Percentiles rank a stretch among this genome's conserved stretches.
Conservation (phyloP, 495 filamentous ascomycete species). For the Aspergillus conjunctus region DNA sequence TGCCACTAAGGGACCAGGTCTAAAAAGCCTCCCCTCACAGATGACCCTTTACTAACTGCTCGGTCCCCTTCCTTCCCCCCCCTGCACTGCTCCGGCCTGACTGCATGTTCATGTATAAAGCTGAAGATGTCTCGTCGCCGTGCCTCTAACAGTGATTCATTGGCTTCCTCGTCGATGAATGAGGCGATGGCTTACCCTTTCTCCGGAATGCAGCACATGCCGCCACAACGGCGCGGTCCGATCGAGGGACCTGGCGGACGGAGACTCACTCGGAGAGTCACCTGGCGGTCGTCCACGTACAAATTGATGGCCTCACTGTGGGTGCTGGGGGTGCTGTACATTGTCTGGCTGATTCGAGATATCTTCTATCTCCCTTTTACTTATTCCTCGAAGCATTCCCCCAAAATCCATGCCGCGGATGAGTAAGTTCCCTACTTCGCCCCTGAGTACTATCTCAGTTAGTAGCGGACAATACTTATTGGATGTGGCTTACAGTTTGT, state of each 20-base stretch:
- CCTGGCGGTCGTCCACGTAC: conserved; percentile 54
- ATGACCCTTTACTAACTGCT: conserved; percentile 24
- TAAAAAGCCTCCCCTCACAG: conserved; percentile 16
- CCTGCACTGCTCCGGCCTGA: conserved; percentile 12
- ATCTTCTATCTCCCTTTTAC: conserved; percentile 47
- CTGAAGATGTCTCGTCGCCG: conserved; percentile 47
- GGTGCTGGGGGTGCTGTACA: conserved; percentile 49
- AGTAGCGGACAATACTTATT: conserved; percentile 24
- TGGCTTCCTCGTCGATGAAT: conserved; percentile 35
- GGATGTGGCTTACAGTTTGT: conserved; percentile 35
- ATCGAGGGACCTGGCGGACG: conserved; percentile 51
- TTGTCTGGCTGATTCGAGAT: conserved; percentile 51
- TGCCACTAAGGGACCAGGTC: conserved; percentile 23
- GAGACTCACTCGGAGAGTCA: conserved; percentile 50
- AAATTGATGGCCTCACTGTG: conserved; percentile 52
- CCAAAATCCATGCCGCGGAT: conserved; percentile 13
- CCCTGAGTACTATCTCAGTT: conserved; percentile 14
- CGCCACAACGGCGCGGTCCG: conserved; percentile 40
- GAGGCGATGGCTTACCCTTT: conserved; percentile 44
- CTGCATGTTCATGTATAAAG: conserved; percentile 26
- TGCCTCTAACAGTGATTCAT: conserved; percentile 45
- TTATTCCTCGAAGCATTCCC: conserved; percentile 24
- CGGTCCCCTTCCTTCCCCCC: conserved; percentile 8
- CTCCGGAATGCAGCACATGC: conserved; percentile 28
- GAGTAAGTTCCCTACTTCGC: conserved; percentile 26